phyloP scores from a whole-genome alignment of 169 alveolate genomes.

The Plasmodium coatneyi region DNA sequence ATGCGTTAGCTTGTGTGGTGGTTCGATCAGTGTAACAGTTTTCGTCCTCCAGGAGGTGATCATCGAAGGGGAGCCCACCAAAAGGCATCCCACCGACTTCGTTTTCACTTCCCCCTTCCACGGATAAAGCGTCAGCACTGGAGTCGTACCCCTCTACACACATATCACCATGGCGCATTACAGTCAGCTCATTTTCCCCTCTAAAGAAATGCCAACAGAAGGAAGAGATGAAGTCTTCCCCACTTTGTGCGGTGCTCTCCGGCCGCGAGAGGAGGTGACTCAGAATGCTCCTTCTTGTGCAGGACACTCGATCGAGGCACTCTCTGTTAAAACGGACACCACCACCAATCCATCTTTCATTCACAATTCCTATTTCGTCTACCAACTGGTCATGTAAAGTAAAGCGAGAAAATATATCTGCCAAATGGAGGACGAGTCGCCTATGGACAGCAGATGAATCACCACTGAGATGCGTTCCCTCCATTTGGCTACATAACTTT shows the following conservation, averaged over 20 bases:
- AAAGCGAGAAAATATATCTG: neutral
- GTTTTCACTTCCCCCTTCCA: neutral
- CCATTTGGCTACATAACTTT: neutral
- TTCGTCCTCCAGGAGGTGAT: neutral
- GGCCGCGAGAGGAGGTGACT: neutral
- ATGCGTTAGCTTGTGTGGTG: neutral
- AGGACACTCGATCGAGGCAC: neutral
- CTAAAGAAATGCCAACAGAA: neutral
- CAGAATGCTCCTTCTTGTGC: neutral
- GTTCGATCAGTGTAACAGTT: neutral
- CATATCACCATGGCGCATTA: neutral
- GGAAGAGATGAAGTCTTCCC: neutral
- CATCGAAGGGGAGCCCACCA: neutral
- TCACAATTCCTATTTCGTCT: neutral
- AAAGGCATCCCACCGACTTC: neutral
- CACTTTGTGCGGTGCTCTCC: neutral
- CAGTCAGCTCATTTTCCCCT: neutral
- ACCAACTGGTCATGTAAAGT: neutral
- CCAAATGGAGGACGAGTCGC: neutral
- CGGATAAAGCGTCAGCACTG: neutral
- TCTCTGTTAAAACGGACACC: neutral
- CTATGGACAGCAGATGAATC: neutral
- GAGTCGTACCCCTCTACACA: neutral
- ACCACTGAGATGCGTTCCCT: neutral
- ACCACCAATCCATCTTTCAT: neutral